Conservation (phyloP, 345 rosid species). For the Barbarea vulgaris region DNA sequence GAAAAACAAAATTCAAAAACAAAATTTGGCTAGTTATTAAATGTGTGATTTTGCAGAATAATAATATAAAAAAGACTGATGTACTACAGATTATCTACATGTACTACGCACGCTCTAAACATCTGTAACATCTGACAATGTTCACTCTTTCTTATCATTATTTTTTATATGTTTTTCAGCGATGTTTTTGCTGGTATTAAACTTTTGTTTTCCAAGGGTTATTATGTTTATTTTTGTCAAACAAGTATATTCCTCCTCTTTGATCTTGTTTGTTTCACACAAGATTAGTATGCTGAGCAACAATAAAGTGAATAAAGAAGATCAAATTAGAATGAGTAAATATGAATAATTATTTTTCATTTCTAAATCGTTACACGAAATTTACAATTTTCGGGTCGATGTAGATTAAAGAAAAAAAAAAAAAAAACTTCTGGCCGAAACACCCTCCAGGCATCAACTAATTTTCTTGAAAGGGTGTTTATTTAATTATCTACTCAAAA, state of each 20-base stretch:
- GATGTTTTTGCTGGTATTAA: neutral
- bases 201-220: neutral
- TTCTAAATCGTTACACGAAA: slow-evolving; percentile 43
- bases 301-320: neutral
- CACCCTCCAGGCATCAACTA: slow-evolving; percentile 26
- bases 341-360: neutral
- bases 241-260: slow-evolving; percentile 12
- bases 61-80: neutral
- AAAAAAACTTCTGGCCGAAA: slow-evolving; percentile 17
- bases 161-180: neutral
- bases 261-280: neutral
- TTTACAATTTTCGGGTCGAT: slow-evolving; percentile 38
- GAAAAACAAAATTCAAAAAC: neutral
- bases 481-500: slow-evolving; percentile 35
- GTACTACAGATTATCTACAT: neutral
- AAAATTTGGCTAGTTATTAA: neutral
- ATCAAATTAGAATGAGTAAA: neutral
- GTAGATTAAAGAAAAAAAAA: neutral
- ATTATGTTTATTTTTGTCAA: neutral
- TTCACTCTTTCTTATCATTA: neutral
- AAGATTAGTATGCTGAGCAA: neutral
- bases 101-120: slow-evolving; percentile 4
- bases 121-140: slow-evolving; percentile 1
- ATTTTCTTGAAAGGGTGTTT: slow-evolving; percentile 22
- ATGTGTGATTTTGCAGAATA: neutral